Percentiles rank a stretch among this genome's conserved stretches.
Evolutionary conservation across 208 protist genomes (phyloP).

Genomic region (Borovskyia barvae): DNA sequence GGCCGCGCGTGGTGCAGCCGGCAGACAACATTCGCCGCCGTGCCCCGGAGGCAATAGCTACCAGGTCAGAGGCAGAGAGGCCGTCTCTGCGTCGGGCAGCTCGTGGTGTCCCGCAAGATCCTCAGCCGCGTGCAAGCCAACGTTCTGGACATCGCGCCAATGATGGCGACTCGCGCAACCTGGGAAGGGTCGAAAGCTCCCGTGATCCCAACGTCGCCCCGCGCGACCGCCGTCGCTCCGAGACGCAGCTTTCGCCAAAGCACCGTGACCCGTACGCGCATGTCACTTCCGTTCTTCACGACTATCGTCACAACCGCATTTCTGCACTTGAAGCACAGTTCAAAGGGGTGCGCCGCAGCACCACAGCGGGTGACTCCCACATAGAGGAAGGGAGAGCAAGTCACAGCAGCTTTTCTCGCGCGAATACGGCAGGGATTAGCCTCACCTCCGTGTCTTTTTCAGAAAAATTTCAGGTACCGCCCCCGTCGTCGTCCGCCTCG

Average conservation of each 20-base stretch:
- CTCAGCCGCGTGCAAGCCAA: background rate
- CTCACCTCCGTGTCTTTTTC: too few relatives aligned
- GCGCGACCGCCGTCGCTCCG: constrained; percentile 3
- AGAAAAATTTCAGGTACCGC: too few relatives aligned
- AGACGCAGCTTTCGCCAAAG: constrained; percentile 1
- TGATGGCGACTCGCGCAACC: background rate
- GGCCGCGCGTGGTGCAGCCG: constrained; percentile 16
- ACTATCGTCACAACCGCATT: constrained; percentile 45
- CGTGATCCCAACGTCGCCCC: constrained; percentile 8
- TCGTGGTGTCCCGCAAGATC: background rate
- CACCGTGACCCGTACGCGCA: constrained; percentile 38
- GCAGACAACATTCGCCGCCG: constrained; percentile 7
- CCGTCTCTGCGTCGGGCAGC: background rate
- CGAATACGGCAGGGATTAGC: constrained; percentile 3
- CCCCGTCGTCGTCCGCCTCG: background rate
- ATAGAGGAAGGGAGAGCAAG: too few relatives aligned
- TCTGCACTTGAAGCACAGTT: constrained; percentile 49
- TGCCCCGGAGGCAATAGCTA: background rate
- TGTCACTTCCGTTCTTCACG: constrained; percentile 53
- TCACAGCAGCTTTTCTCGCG: too few relatives aligned
- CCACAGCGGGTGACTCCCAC: background rate
- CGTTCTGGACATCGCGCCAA: background rate
- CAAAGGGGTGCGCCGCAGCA: constrained; percentile 19
- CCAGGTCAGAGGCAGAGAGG: too few relatives aligned
- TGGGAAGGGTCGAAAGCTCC: background rate